Percentiles rank a stretch among this genome's conserved stretches.
These are phyloP conservation scores for Radiomyces spectabilis DNA, from an alignment of 192 early-diverging fungal genomes.

Conservation along the genomic window DNA sequence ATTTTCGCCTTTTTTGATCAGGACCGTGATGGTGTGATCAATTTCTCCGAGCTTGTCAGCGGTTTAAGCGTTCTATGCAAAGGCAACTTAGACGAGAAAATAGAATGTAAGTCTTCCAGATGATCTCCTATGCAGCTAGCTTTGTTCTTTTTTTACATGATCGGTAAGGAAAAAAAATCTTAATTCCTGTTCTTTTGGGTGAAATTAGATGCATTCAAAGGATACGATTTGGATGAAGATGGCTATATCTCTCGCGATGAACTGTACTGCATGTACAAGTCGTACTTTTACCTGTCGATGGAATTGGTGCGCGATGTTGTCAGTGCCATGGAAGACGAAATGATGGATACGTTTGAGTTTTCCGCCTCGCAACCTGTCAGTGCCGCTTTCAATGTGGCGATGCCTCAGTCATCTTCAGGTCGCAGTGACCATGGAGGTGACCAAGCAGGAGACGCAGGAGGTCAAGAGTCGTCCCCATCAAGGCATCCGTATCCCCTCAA, in stretches of 20 bases:
- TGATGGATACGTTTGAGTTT: slow-evolving; percentile 80
- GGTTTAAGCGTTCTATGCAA: slow-evolving; percentile 80
- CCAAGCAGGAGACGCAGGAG: neutral
- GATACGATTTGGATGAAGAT: slow-evolving; percentile 88
- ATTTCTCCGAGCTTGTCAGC: slow-evolving; percentile 75
- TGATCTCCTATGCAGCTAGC: neutral
- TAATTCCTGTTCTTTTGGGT: neutral
- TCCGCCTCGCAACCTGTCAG: slow-evolving; percentile 80
- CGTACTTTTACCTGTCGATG: slow-evolving; percentile 86
- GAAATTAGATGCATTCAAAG: slow-evolving; percentile 72
- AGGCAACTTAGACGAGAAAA: slow-evolving; percentile 85
- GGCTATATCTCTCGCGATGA: slow-evolving; percentile 79
- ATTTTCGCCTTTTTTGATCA: slow-evolving; percentile 90
- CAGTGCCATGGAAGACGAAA: slow-evolving; percentile 80
- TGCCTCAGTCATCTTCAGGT: slow-evolving; percentile 44
- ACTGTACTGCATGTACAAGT: slow-evolving; percentile 83
- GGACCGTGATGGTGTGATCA: slow-evolving; percentile 69
- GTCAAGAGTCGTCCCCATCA: neutral
- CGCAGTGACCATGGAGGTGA: slow-evolving; percentile 11
- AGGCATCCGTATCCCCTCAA: slow-evolving; percentile 6
- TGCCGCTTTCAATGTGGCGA: slow-evolving; percentile 80
- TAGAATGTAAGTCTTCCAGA: slow-evolving; percentile 56
- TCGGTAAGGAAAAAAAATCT: neutral
- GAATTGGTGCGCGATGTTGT: slow-evolving; percentile 86
- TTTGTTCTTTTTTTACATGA: neutral